phyloP scores from a whole-genome alignment of 106 monocot genomes.

The Allium fistulosum region DNA sequence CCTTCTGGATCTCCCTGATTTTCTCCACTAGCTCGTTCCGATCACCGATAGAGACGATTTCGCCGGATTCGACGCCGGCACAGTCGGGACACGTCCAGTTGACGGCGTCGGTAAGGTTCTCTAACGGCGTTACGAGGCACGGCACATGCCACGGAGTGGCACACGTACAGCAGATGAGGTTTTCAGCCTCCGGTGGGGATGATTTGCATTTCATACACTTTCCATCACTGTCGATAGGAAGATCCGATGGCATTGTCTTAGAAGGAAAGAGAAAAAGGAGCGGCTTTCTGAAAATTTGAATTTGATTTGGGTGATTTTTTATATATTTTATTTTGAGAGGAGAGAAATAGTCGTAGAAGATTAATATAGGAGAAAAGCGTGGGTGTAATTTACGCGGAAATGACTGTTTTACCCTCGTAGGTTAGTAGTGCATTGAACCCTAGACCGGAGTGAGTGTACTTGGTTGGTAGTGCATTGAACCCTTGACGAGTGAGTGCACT shows the following conservation, averaged over 20 bases:
- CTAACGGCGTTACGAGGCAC: conserved; percentile 32
- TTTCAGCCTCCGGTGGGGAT: conserved; percentile 26
- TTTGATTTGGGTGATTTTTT: too few species aligned
- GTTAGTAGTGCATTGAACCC: too few species aligned
- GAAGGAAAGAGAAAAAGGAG: too few species aligned
- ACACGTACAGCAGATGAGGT: conserved; percentile 39
- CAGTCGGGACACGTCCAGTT: conserved; percentile 60
- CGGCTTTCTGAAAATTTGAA: too few species aligned
- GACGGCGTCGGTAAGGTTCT: conserved; percentile 16
- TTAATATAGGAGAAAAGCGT: too few species aligned
- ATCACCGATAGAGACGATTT: background rate
- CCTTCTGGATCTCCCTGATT: conserved; percentile 43
- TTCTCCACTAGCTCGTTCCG: conserved; percentile 18
- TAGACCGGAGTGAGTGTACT: too few species aligned
- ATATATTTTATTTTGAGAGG: too few species aligned
- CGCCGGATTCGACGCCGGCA: background rate
- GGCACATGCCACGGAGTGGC: conserved; percentile 57
- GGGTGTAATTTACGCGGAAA: too few species aligned
- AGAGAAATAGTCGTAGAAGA: too few species aligned
- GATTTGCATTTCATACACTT: conserved; percentile 50
- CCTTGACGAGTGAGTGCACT: too few species aligned
- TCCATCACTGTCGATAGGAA: conserved; percentile 58
- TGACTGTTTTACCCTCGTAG: too few species aligned
- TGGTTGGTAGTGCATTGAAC: too few species aligned
- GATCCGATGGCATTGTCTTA: conserved; percentile 7